Percentiles rank a stretch among this genome's conserved stretches.
Conservation (phyloP, 768 basidiomycete genomes). For the Suillus sp. region DNA sequence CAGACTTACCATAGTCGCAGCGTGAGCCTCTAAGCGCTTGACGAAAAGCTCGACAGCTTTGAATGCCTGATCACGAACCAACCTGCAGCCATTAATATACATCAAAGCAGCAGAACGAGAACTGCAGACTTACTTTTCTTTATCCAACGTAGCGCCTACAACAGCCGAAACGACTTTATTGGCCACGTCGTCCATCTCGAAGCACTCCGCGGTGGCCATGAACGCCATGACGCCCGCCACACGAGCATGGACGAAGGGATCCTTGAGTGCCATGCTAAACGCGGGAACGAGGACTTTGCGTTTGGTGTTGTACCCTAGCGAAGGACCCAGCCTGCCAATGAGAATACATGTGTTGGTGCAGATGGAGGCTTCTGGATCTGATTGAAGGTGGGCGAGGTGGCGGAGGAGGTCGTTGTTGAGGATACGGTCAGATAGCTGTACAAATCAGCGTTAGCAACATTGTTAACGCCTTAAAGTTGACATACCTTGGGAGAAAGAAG, state of each 20-base stretch:
- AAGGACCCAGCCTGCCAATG: conserved; percentile 88
- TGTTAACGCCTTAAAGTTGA: not conserved
- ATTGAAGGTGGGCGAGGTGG: conserved; percentile 89
- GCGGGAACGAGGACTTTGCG: conserved; percentile 97
- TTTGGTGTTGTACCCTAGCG: conserved; percentile 85
- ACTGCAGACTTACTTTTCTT: conserved; percentile 74
- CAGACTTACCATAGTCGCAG: conserved; percentile 72
- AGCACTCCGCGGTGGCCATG: conserved; percentile 92
- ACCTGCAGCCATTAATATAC: conserved; percentile 42
- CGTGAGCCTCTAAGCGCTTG: conserved; percentile 79
- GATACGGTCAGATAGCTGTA: conserved; percentile 83
- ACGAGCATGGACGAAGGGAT: conserved; percentile 88
- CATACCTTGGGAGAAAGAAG: too few species aligned
- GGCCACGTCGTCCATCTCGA: conserved; percentile 85
- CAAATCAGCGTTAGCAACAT: conserved; percentile 6
- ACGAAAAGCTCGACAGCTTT: conserved; percentile 89
- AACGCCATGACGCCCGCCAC: conserved; percentile 95
- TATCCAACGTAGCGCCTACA: conserved; percentile 78
- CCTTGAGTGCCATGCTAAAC: conserved; percentile 86
- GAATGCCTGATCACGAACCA: conserved; percentile 96
- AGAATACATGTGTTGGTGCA: conserved; percentile 97
- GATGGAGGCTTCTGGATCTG: conserved; percentile 90
- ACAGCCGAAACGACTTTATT: conserved; percentile 88
- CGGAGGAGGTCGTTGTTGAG: conserved; percentile 96
- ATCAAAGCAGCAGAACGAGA: not conserved